These are phyloP conservation scores for Orbilia oligospora DNA, from an alignment of 2,329 filamentous ascomycete genomes.

Conservation along the genomic window DNA sequence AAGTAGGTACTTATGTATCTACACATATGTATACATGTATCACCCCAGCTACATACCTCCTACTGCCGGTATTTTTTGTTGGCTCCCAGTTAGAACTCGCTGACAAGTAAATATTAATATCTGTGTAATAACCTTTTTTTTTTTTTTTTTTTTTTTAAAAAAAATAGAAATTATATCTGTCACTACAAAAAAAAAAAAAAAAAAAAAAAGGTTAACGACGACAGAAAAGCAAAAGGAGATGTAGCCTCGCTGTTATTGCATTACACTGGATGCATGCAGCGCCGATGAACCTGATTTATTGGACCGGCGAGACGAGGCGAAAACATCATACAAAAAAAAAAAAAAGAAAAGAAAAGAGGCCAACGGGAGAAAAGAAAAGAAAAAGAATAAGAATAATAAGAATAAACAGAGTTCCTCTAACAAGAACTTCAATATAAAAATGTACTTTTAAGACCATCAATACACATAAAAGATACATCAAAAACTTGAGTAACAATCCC, in stretches of 20 bases:
- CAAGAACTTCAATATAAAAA: slow-evolving; percentile 1
- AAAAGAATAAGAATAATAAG: no score
- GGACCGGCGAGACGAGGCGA: slow-evolving; percentile 27
- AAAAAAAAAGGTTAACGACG: no score
- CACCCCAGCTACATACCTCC: background rate
- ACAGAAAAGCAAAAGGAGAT: no score
- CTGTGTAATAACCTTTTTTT: background rate
- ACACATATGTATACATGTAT: no score
- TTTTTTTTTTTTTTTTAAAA: background rate
- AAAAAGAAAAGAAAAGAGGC: slow-evolving; percentile 32
- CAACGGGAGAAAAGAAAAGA: slow-evolving; percentile 16
- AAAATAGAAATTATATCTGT: slow-evolving; percentile 10
- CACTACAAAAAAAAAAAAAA: background rate
- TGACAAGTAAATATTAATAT: background rate
- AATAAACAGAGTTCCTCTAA: slow-evolving; percentile 37
- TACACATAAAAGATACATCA: background rate
- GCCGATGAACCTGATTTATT: slow-evolving; percentile 22
- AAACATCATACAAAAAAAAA: no score
- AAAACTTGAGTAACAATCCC: background rate
- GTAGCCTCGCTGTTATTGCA: slow-evolving; percentile 28
- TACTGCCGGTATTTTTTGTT: background rate
- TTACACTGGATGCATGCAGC: slow-evolving; percentile 29
- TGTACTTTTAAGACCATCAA: background rate
- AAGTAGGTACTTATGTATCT: no score
- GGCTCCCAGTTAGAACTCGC: background rate